A percentile compares a stretch with the other conserved stretches of the same genome.
These are phyloP conservation scores for Epichloe baconii DNA, from an alignment of 2,329 filamentous ascomycete genomes.

Conservation along the genomic window DNA sequence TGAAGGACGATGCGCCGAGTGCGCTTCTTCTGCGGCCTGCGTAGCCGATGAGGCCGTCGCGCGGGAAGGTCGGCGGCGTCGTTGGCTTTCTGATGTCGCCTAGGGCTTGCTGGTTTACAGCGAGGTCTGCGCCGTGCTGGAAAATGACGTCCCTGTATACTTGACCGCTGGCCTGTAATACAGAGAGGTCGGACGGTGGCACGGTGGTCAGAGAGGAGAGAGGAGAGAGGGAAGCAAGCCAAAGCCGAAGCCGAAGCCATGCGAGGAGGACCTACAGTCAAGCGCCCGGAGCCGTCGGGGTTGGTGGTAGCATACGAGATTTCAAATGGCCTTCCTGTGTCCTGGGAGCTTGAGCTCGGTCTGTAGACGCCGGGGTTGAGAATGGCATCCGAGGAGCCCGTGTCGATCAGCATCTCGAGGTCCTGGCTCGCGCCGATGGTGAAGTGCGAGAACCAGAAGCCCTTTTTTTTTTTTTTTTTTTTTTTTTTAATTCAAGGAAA, in stretches of 20 bases:
- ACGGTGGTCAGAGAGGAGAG: background rate
- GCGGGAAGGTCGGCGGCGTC: constrained; percentile 7
- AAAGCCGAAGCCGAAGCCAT: background rate
- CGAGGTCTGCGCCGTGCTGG: constrained; percentile 9
- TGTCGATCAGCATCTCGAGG: constrained; percentile 10
- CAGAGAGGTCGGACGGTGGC: too few relatives aligned
- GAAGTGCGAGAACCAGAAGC: constrained; percentile 12
- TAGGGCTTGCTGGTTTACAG: constrained; percentile 7
- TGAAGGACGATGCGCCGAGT: constrained; percentile 6
- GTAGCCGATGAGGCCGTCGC: constrained; percentile 11
- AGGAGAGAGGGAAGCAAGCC: background rate
- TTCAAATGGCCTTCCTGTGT: constrained; percentile 4
- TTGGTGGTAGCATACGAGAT: constrained; percentile 11
- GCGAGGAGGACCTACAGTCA: background rate
- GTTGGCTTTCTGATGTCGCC: background rate
- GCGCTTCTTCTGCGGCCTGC: constrained; percentile 4
- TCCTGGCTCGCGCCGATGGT: constrained; percentile 9
- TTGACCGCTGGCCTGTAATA: constrained; percentile 8
- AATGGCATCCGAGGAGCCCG: constrained; percentile 9
- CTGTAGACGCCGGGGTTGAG: constrained; percentile 11
- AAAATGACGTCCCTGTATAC: constrained; percentile 9
- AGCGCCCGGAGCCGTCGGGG: constrained; percentile 8
- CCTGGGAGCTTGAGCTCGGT: constrained; percentile 4
- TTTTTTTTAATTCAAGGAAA: too few relatives aligned
- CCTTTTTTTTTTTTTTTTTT: background rate